A percentile compares a stretch with the other conserved stretches of the same genome.
These are phyloP conservation scores for Miscanthus lutarioriparius DNA, from an alignment of 176 grass and related monocot genomes.

Conservation along the genomic window DNA sequence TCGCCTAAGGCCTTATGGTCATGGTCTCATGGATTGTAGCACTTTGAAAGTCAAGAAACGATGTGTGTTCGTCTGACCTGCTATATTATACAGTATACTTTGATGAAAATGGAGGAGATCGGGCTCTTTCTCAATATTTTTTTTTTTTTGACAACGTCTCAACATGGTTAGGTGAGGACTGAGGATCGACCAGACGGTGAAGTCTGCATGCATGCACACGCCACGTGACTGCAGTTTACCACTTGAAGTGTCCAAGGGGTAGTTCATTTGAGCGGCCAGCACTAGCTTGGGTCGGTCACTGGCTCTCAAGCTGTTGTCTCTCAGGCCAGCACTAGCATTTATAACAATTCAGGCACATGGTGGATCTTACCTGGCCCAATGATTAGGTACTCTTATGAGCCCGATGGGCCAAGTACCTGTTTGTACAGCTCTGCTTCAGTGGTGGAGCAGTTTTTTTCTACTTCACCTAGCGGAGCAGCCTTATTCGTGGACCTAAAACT, in stretches of 20 bases:
- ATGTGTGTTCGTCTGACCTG: not conserved
- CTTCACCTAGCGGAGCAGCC: no score
- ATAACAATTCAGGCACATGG: no score
- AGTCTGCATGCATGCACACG: not conserved
- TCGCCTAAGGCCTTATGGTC: not conserved
- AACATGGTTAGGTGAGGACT: not conserved
- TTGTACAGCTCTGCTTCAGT: no score
- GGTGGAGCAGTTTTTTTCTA: no score
- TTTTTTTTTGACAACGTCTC: no score
- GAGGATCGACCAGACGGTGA: not conserved
- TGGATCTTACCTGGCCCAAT: no score
- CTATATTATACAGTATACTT: not conserved
- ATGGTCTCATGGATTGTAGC: not conserved
- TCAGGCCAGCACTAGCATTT: no score
- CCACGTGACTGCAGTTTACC: not conserved
- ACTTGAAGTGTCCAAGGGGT: constrained; percentile 20
- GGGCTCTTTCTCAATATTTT: not conserved
- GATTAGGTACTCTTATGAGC: no score
- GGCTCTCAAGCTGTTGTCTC: no score
- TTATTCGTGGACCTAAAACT: no score
- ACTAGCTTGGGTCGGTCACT: no score
- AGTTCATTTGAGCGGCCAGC: not conserved
- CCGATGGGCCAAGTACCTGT: no score
- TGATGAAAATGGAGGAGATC: not conserved
- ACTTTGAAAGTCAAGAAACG: not conserved